These are phyloP conservation scores for Leishmania major DNA, from an alignment of 208 protist species.

Conservation along the genomic window DNA sequence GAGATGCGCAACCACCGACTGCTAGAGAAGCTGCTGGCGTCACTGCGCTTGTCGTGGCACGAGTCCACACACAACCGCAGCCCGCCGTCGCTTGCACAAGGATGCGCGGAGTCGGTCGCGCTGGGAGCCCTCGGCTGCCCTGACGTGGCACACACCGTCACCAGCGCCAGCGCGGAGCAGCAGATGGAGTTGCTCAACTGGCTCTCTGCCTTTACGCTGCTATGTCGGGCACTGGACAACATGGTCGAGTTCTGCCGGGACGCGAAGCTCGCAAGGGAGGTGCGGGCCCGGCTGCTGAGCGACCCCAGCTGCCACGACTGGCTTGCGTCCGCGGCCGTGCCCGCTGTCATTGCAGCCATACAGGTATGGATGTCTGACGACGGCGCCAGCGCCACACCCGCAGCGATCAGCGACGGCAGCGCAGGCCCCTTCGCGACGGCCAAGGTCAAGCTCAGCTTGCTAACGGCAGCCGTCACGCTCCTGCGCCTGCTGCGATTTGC, in stretches of 20 bases:
- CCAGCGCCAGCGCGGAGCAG: conserved; percentile 36
- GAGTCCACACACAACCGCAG: conserved; percentile 37
- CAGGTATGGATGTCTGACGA: conserved; percentile 48
- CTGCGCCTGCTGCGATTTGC: conserved; percentile 71
- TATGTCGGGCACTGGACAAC: conserved; percentile 71
- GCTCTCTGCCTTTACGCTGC: conserved; percentile 62
- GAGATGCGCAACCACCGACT: conserved; percentile 44
- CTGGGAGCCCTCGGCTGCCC: conserved; percentile 40
- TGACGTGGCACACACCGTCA: conserved; percentile 40
- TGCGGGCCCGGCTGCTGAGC: conserved; percentile 47
- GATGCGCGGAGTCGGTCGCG: conserved; percentile 30
- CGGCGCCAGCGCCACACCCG: neutral
- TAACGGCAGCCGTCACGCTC: conserved; percentile 44
- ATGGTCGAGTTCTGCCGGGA: conserved; percentile 71
- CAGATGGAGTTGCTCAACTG: conserved; percentile 68
- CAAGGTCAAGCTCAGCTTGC: conserved; percentile 43
- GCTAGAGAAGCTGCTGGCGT: conserved; percentile 53
- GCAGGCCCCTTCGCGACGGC: conserved; percentile 4
- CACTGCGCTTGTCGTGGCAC: conserved; percentile 46
- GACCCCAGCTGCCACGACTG: conserved; percentile 49
- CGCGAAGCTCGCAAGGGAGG: conserved; percentile 25
- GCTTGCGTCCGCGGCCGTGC: conserved; percentile 54
- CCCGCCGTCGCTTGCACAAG: conserved; percentile 31
- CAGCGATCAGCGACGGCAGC: neutral
- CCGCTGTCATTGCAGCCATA: conserved; percentile 62